Percentiles rank a stretch among this genome's conserved stretches.
These are phyloP conservation scores for Apiospora aurea DNA, from an alignment of 2,329 filamentous ascomycete species.

Conservation along the genomic window DNA sequence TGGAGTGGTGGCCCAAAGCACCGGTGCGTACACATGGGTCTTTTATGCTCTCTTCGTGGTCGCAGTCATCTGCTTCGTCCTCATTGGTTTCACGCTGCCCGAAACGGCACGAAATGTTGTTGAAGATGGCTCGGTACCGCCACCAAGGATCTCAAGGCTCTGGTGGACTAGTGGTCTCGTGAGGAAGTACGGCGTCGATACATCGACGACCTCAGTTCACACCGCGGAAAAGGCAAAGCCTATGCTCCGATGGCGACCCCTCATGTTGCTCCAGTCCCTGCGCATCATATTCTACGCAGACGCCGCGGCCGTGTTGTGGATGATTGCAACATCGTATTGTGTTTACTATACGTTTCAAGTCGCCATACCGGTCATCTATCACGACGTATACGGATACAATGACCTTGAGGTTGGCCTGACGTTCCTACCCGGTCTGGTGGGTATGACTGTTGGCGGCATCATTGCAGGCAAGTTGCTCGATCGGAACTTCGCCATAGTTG, in stretches of 20 bases:
- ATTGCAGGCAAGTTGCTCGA: slow-evolving; percentile 26
- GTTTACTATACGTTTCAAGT: slow-evolving; percentile 26
- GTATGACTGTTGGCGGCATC: slow-evolving; percentile 27
- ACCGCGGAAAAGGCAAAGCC: too few species aligned
- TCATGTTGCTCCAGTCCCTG: neutral
- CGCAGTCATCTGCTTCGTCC: neutral
- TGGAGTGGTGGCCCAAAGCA: slow-evolving; percentile 7
- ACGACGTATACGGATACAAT: slow-evolving; percentile 24
- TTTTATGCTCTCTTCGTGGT: slow-evolving; percentile 13
- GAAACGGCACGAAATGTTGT: neutral
- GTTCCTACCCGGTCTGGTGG: slow-evolving; percentile 22
- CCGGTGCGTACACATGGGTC: slow-evolving; percentile 11
- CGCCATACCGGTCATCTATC: slow-evolving; percentile 25
- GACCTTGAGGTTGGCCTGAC: slow-evolving; percentile 26
- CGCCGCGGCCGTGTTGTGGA: slow-evolving; percentile 18
- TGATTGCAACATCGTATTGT: slow-evolving; percentile 8
- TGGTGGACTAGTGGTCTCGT: neutral
- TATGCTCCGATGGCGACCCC: neutral
- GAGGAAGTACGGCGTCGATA: neutral
- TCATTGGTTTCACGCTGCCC: neutral
- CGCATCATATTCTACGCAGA: slow-evolving; percentile 20
- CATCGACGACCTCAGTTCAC: too few species aligned
- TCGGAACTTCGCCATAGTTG: slow-evolving; percentile 24
- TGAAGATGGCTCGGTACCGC: neutral
- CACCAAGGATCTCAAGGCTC: neutral